Percentiles rank a stretch among this genome's conserved stretches.
phyloP scores from a whole-genome alignment of 768 basidiomycete species.

The Termitomyces sp. region DNA sequence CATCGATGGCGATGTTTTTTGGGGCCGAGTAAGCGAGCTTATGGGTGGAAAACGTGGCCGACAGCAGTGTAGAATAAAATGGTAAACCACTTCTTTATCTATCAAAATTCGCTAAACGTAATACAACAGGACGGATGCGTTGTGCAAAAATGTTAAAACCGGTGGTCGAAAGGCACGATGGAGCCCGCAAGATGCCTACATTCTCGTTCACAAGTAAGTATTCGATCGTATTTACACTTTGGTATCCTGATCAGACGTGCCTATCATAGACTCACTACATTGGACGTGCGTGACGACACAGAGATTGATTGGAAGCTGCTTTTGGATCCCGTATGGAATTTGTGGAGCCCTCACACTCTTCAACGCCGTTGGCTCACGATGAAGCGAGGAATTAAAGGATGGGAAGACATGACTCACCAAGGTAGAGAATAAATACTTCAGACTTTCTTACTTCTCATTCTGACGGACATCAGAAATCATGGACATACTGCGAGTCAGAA shows the following conservation, averaged over 20 bases:
- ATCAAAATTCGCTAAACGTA: not conserved
- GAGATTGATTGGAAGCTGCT: slow-evolving; percentile 84
- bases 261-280: slow-evolving; percentile 55
- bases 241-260: slow-evolving; percentile 1
- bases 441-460: not conserved
- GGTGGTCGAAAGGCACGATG: slow-evolving; percentile 68
- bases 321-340: slow-evolving; percentile 70
- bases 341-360: slow-evolving; percentile 78
- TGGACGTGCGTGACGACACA: slow-evolving; percentile 72
- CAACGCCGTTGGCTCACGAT: slow-evolving; percentile 79
- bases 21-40: slow-evolving; percentile 68
- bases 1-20: slow-evolving; percentile 76
- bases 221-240: not conserved
- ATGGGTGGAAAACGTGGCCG: slow-evolving; percentile 75
- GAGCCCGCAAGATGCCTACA: slow-evolving; percentile 71
- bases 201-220: slow-evolving; percentile 75
- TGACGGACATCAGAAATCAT: slow-evolving; percentile 54
- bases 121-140: slow-evolving; percentile 60
- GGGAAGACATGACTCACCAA: slow-evolving; percentile 76
- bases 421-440: slow-evolving; percentile 33
- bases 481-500: slow-evolving; percentile 74
- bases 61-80: slow-evolving; percentile 87
- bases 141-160: slow-evolving; percentile 69
- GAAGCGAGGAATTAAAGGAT: slow-evolving; percentile 71
- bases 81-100: slow-evolving; percentile 32